Evolutionary conservation across 2,329 filamentous ascomycete genomes (phyloP).

Genomic region (Cladobotryum protrusum): DNA sequence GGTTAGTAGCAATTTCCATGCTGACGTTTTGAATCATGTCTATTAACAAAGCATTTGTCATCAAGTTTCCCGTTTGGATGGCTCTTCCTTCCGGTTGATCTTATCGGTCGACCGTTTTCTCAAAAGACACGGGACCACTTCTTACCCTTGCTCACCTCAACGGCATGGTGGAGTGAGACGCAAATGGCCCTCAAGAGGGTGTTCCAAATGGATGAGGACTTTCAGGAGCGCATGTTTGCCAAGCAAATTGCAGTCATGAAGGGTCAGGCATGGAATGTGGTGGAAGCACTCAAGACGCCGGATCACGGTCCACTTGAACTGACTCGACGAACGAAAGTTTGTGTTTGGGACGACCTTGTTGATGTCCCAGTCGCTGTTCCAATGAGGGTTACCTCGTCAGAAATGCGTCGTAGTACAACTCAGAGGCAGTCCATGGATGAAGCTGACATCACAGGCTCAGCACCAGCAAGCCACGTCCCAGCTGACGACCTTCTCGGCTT

Average conservation of each 20-base stretch:
- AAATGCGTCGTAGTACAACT: slow-evolving; percentile 63
- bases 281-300: slow-evolving; percentile 87
- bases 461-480: slow-evolving; percentile 24
- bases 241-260: slow-evolving; percentile 98
- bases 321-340: slow-evolving; percentile 82
- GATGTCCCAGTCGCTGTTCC: slow-evolving; percentile 93
- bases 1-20: slow-evolving; percentile 27
- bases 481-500: slow-evolving; percentile 66
- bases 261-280: slow-evolving; percentile 97
- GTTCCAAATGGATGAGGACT: slow-evolving; percentile 89
- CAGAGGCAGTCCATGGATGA: slow-evolving; percentile 57
- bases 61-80: slow-evolving; percentile 92
- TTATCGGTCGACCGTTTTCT: slow-evolving; percentile 94
- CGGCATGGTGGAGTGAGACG: slow-evolving; percentile 94
- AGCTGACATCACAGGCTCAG: slow-evolving; percentile 69
- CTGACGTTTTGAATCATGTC: neutral
- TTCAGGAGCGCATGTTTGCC: slow-evolving; percentile 99
- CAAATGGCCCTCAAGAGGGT: slow-evolving; percentile 78
- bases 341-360: slow-evolving; percentile 96
- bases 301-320: slow-evolving; percentile 93
- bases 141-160: slow-evolving; percentile 88
- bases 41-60: slow-evolving; percentile 15
- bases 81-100: slow-evolving; percentile 92
- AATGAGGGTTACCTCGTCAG: slow-evolving; percentile 76
- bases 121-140: slow-evolving; percentile 92